Base-by-base conservation (phyloP, 2,329 filamentous ascomycete species). In the Aspergillus novoparasiticus region DNA sequence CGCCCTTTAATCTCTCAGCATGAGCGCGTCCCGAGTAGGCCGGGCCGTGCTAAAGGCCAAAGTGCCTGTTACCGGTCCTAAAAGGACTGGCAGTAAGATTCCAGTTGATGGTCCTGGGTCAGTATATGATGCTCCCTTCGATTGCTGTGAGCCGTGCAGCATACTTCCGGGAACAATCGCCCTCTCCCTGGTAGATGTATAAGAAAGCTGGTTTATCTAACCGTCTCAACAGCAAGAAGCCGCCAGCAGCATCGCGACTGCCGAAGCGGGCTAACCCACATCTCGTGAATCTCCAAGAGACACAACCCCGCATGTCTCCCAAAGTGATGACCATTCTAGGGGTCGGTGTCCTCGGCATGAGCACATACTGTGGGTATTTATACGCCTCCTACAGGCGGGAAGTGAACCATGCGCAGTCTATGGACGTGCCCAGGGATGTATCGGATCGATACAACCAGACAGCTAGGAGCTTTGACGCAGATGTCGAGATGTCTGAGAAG, bases 391-490 rank as follows among this genome's bases (percentile, higher is more conserved):
- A 83, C 68, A 66, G 67, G 30, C 75, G 73, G 26, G 76, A 80
- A 59, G 72, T 79, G 2, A 65, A 68, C 45, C 69, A 73, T 51
- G 68, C 73, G 0, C 72, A 73, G 56, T 68, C 71, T 2, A 71
- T 80, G 3, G 48, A 72, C 23, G 70, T 79, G 2, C 76, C 78
- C 8, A 68, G 70, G 45, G 81, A 83, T 61, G 80, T 83, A 19
- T 81, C 81, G 32, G 77, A 81, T 65, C 77, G 82, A 32, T 84
- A 82, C 73, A 75, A 82, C 64, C 71, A 69, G 32, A 80, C 78
- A 0, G 81, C 80, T 11, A 61, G 71, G 14, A 75, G 72, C 46
- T 84, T 80, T 63, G 82, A 84, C 68, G 75, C 76, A 6, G 79
- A 82, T 58, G 80, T 84, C 39, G 79, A 80, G 23, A 66, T 78